phyloP scores from a whole-genome alignment of 345 rosid genomes.

The Citrus australasica region DNA sequence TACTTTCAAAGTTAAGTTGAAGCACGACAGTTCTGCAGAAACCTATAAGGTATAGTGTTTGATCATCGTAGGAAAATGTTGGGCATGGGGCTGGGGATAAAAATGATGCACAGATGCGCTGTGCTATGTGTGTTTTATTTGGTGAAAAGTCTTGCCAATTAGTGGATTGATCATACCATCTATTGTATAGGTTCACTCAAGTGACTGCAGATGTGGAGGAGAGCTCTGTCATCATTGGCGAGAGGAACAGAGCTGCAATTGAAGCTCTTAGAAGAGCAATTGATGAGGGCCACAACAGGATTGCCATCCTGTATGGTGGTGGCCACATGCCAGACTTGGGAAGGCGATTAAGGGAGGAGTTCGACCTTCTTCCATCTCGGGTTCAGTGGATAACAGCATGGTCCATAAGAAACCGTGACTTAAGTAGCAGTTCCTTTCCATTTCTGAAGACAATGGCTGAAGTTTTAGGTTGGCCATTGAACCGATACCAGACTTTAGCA shows the following conservation, averaged over 20 bases:
- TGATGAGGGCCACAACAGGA: constrained; percentile 62
- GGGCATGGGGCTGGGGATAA: neutral
- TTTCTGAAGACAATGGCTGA: constrained; percentile 65
- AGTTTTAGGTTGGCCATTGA: constrained; percentile 78
- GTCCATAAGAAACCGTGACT: constrained; percentile 63
- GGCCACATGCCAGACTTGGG: constrained; percentile 99
- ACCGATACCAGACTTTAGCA: constrained; percentile 84
- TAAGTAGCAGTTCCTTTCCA: constrained; percentile 51
- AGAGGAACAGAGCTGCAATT: constrained; percentile 75
- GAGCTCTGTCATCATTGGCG: constrained; percentile 81
- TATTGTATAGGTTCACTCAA: constrained; percentile 61
- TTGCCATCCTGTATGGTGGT: constrained; percentile 87
- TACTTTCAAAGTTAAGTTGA: no score
- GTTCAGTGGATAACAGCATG: constrained; percentile 93
- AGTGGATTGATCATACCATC: neutral
- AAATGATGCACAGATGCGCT: neutral
- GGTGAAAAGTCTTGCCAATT: neutral
- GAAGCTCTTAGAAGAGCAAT: constrained; percentile 66
- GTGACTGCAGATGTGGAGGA: constrained; percentile 76
- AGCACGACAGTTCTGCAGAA: no score
- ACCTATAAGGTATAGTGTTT: no score
- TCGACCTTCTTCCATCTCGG: constrained; percentile 56
- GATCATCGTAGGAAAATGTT: no score
- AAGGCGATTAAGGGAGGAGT: constrained; percentile 72
- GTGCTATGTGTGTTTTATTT: neutral